phyloP scores from a whole-genome alignment of 1,284 basidiomycete genomes.

The Xerocomus amazonicus region DNA sequence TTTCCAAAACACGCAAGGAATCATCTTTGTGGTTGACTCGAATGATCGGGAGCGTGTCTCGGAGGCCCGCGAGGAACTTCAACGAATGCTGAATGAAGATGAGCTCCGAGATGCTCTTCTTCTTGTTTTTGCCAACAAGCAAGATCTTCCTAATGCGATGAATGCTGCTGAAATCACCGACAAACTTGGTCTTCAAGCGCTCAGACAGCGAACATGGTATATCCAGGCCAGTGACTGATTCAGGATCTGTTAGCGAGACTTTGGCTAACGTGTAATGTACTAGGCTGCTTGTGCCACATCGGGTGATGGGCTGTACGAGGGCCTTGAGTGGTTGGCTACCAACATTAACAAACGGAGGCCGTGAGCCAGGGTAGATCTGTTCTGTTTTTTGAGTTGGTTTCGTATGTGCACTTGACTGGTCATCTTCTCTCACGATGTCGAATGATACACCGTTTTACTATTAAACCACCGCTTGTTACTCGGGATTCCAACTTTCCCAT shows the following conservation, averaged over 20 bases:
- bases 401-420: slow-evolving; percentile 46
- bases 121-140: slow-evolving; percentile 99
- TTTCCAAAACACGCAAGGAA: slow-evolving; percentile 99
- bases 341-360: slow-evolving; percentile 80
- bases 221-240: slow-evolving; percentile 72
- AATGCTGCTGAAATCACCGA: slow-evolving; percentile 99
- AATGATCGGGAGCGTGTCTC: slow-evolving; percentile 99
- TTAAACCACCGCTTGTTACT: slow-evolving; percentile 31
- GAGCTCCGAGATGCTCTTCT: slow-evolving; percentile 98
- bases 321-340: slow-evolving; percentile 91
- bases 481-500: slow-evolving; percentile 11
- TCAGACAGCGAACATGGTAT: slow-evolving; percentile 98
- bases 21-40: slow-evolving; percentile 99
- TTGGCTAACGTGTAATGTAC: slow-evolving; percentile 21
- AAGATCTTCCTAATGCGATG: slow-evolving; percentile 99
- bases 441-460: slow-evolving; percentile 34
- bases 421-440: slow-evolving; percentile 40
- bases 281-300: slow-evolving; percentile 98
- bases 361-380: slow-evolving; percentile 44
- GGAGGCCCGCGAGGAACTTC: slow-evolving; percentile 98
- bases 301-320: slow-evolving; percentile 99
- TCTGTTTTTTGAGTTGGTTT: slow-evolving; percentile 41
- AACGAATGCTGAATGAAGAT: slow-evolving; percentile 99
- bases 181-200: slow-evolving; percentile 96
- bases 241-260: background rate